These are phyloP conservation scores for Cladosporium austrohemisphaericum DNA, from an alignment of 2,329 filamentous ascomycete genomes.

Conservation along the genomic window DNA sequence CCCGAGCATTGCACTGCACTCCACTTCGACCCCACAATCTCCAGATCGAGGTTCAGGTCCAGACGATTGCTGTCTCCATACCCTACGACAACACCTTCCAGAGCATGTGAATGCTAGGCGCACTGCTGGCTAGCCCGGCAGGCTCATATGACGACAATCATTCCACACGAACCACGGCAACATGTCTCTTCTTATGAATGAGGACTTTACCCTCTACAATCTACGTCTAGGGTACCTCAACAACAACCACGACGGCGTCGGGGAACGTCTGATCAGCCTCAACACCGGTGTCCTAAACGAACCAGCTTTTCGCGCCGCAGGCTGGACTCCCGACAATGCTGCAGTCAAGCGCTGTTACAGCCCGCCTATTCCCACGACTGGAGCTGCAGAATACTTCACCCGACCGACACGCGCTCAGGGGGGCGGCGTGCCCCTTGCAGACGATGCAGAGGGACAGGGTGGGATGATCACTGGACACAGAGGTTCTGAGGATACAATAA, in stretches of 20 bases:
- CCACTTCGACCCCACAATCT: constrained; percentile 9
- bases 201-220: constrained; percentile 71
- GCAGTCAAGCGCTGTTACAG: constrained; percentile 81
- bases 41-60: background rate
- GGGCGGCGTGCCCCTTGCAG: constrained; percentile 24
- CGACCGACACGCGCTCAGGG: constrained; percentile 38
- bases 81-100: background rate
- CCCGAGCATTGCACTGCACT: background rate
- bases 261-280: constrained; percentile 77
- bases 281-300: constrained; percentile 77
- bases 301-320: constrained; percentile 75
- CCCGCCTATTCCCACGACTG: constrained; percentile 77
- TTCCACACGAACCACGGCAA: constrained; percentile 5
- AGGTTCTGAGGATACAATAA: constrained; percentile 62
- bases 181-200: constrained; percentile 38
- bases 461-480: constrained; percentile 67
- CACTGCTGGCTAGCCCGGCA: constrained; percentile 8
- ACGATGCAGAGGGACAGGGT: constrained; percentile 66
- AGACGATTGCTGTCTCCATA: background rate
- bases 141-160: background rate
- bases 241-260: constrained; percentile 77
- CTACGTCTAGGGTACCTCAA: constrained; percentile 76
- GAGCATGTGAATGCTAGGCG: constrained; percentile 5
- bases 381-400: constrained; percentile 76
- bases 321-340: constrained; percentile 70